These are phyloP conservation scores for Oryza meyeriana DNA, from an alignment of 176 grass and related monocot genomes.

Conservation along the genomic window DNA sequence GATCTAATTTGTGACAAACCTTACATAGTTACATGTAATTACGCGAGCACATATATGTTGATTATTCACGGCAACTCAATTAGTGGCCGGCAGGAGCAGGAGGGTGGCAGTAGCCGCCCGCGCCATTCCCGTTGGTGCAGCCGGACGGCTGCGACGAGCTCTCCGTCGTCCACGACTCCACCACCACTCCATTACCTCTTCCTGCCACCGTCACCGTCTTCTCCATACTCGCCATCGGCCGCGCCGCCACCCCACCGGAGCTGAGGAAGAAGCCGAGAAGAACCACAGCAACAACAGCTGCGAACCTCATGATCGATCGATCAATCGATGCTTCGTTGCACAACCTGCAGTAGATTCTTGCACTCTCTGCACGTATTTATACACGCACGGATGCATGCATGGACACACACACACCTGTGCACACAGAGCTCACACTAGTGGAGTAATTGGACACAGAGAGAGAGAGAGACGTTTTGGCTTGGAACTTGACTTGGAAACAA, in stretches of 20 bases:
- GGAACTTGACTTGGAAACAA: neutral
- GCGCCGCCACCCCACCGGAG: neutral
- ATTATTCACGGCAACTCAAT: neutral
- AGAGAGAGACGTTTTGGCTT: slow-evolving; percentile 39
- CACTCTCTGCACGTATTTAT: neutral
- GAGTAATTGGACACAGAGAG: neutral
- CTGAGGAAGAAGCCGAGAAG: slow-evolving; percentile 9
- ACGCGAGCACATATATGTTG: neutral
- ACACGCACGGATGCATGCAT: too few species aligned
- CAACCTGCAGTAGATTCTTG: neutral
- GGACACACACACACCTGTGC: neutral
- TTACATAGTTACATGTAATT: neutral
- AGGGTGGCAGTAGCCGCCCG: slow-evolving; percentile 7
- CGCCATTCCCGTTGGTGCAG: slow-evolving; percentile 35
- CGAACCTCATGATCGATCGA: slow-evolving; percentile 2
- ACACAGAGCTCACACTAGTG: neutral
- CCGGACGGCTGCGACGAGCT: slow-evolving; percentile 27
- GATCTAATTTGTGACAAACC: neutral
- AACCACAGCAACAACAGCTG: neutral
- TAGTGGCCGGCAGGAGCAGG: neutral
- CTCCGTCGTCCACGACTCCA: neutral
- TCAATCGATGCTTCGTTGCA: neutral
- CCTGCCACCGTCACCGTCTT: neutral
- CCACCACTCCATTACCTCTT: neutral
- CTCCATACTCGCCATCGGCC: neutral